Evolutionary conservation across 108 stramenopile species (phyloP), one percentile per base, ranked within the genome.

Genomic region (Schizochytrium sp.): DNA sequence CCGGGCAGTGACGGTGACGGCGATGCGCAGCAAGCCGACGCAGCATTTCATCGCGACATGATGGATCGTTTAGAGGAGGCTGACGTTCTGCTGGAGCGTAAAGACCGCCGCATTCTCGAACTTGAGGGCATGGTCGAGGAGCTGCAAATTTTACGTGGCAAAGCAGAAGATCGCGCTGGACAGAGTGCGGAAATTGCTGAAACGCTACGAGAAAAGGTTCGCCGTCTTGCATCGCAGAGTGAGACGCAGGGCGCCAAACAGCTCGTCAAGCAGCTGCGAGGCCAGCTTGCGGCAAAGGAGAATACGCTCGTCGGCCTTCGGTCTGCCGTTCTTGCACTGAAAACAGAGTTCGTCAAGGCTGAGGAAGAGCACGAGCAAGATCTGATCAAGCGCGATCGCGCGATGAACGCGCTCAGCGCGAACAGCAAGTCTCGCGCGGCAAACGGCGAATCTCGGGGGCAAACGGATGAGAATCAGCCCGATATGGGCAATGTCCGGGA

Each of bases 331-430:
- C 71, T 91, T 21, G 29, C 87, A 5, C 87, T 91, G n/a, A 91
- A 91, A 53, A 72, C 89, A 5, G 91, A 91, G 89, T 91, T 91
- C 71, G 57, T 91, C 53, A 87, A 87, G 41, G 87, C 87, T 25
- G 57, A 58, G 3, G 87, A 87, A 58, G 87, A 87, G 87, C 87
- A 58, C 19, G 87, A 87, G 58, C 28, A 57, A 12, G 87, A 57
- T 5, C 4, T 87, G 0, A 57, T 57, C 58, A 58, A 58, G 8
- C 55, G 25, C 41, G 57, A 57, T 23, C 10, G 87, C 5, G 87
- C 23, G 25, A n/a, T 58, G 6, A 43, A 28, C 28, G 58, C 58
- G 0, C 55, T 87, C 6, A 58, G 76, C 76, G 10, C 0, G 6
- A 69, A 18, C 34, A 28, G 0, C 34, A 34, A 34, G 34, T 34